These are phyloP conservation scores for Candida pseudocylindracea DNA, from an alignment of 1,139 yeast species.

Conservation along the genomic window DNA sequence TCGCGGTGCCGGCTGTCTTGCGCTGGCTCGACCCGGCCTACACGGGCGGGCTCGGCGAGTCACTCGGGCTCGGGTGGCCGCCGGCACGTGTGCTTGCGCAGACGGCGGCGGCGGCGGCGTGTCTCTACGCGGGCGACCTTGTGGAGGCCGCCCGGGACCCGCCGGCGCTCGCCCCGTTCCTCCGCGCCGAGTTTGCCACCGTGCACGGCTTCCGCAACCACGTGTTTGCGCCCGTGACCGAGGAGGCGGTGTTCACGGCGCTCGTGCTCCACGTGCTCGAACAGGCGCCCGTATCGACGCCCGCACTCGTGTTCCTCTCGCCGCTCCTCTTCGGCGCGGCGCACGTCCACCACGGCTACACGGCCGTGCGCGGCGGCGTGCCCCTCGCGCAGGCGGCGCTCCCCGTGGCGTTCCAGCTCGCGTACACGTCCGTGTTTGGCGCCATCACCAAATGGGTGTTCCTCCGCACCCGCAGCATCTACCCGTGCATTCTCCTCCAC, in stretches of 20 bases:
- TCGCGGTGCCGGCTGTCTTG: too few relatives aligned
- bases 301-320: conserved; percentile 9
- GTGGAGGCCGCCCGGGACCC: too few relatives aligned
- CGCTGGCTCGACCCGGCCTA: too few relatives aligned
- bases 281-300: conserved; percentile 6
- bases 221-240: conserved; percentile 69
- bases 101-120: too few relatives aligned
- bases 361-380: conserved; percentile 12
- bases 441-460: conserved; percentile 43
- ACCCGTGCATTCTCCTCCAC: conserved; percentile 48
- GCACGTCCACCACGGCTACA: conserved; percentile 70
- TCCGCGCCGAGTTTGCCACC: conserved; percentile 6
- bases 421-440: conserved; percentile 69
- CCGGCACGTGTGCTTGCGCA: too few relatives aligned
- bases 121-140: too few relatives aligned
- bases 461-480: conserved; percentile 20
- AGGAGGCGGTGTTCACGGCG: conserved; percentile 64
- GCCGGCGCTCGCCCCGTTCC: neutral
- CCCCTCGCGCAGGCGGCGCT: conserved; percentile 12
- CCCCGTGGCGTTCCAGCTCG: conserved; percentile 30
- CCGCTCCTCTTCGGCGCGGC: conserved; percentile 81
- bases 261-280: conserved; percentile 22
- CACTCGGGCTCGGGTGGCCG: too few relatives aligned
- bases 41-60: too few relatives aligned
- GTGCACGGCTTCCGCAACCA: conserved; percentile 40